Conservation (phyloP, 1,284 basidiomycete species). For the Ustilago cynodontis region DNA sequence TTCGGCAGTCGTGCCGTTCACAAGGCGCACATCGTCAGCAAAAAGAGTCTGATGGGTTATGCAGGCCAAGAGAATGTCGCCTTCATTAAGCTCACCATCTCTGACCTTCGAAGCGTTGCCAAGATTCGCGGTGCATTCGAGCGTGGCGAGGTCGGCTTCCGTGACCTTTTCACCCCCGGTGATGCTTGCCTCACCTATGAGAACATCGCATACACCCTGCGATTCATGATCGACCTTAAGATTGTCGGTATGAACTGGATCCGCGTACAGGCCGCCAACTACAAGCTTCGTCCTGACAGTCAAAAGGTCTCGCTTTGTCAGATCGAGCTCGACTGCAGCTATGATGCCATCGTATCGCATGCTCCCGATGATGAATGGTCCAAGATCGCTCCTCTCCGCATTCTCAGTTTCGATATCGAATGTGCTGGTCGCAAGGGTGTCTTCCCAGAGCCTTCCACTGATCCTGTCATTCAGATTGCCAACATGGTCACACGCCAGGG, state of each 20-base stretch:
- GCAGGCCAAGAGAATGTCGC: slow-evolving; percentile 63
- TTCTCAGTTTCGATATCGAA: slow-evolving; percentile 69
- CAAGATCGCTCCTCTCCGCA: slow-evolving; percentile 67
- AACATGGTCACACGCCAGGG: slow-evolving; percentile 70
- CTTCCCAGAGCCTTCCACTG: slow-evolving; percentile 65
- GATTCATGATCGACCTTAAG: slow-evolving; percentile 69
- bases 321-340: slow-evolving; percentile 67
- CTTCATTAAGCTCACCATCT: slow-evolving; percentile 65
- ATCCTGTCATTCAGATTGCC: slow-evolving; percentile 70
- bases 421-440: slow-evolving; percentile 69
- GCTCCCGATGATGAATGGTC: slow-evolving; percentile 68
- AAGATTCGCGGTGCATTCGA: slow-evolving; percentile 65
- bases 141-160: slow-evolving; percentile 66
- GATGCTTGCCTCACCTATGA: slow-evolving; percentile 65
- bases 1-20: slow-evolving; percentile 57
- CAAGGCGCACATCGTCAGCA: slow-evolving; percentile 53
- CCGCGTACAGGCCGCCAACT: slow-evolving; percentile 58
- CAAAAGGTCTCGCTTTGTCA: slow-evolving; percentile 63
- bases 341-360: slow-evolving; percentile 60
- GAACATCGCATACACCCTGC: slow-evolving; percentile 67
- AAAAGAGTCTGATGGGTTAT: slow-evolving; percentile 68
- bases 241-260: slow-evolving; percentile 70
- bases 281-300: slow-evolving; percentile 58
- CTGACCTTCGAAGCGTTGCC: slow-evolving; percentile 61
- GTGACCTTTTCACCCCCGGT: slow-evolving; percentile 64